Percentiles rank a stretch among this genome's conserved stretches.
Evolutionary conservation across 331 rosid species (phyloP).

Genomic region (Quercus phellos): DNA sequence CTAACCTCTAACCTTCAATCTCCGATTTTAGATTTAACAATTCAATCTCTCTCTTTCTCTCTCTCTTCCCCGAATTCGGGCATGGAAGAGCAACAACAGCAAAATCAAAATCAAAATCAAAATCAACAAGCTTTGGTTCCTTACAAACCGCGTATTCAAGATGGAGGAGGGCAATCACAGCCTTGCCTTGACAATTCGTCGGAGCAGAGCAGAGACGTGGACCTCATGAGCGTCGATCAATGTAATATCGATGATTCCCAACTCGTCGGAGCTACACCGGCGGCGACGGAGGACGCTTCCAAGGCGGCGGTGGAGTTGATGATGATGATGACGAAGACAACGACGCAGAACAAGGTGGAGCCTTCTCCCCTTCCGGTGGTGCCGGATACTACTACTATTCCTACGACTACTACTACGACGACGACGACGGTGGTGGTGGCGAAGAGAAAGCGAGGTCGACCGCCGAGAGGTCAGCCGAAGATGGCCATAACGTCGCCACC

Average conservation of each 20-base stretch:
- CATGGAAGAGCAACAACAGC: conserved; percentile 30
- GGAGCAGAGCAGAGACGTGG: neutral
- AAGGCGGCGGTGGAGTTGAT: conserved; percentile 2
- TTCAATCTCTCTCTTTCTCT: too few species aligned
- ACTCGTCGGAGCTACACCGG: conserved; percentile 34
- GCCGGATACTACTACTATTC: too few species aligned
- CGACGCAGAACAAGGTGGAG: too few species aligned
- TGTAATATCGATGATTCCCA: conserved; percentile 31
- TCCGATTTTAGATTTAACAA: conserved; percentile 7
- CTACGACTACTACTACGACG: neutral
- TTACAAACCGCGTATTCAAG: conserved; percentile 19
- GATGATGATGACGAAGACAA: neutral
- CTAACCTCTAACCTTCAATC: neutral
- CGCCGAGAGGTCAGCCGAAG: conserved; percentile 50
- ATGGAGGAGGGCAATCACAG: neutral
- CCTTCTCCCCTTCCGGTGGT: too few species aligned
- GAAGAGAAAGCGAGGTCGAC: conserved; percentile 76
- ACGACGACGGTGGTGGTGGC: neutral
- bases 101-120: conserved; percentile 10
- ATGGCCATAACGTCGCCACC: conserved; percentile 21
- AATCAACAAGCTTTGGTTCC: conserved; percentile 10
- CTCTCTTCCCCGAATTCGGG: neutral
- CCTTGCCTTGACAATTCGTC: conserved; percentile 4
- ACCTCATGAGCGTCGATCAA: conserved; percentile 30
- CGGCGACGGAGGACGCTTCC: neutral